Evolutionary conservation across 352 stramenopile species (phyloP), one percentile per base, ranked within the genome.

Genomic region (Phytophthora syringae): DNA sequence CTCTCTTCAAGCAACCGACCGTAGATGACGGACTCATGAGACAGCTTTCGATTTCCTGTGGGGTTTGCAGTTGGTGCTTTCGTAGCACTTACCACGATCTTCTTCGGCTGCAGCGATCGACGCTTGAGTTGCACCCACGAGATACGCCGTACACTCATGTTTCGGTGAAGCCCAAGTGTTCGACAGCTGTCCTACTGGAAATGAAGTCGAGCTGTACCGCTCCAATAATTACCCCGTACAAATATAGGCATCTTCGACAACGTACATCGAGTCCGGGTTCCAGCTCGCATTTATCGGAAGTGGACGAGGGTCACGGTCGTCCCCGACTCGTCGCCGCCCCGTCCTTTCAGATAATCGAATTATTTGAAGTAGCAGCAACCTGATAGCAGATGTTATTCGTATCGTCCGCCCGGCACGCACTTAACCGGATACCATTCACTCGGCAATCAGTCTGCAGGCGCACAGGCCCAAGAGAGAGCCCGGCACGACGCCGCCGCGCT

Each of bases 1-100:
- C 52, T 37, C 5, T 20, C 69, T 39, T 82, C 72, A 18, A 86
- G 32, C 30, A 51, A 25, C 24, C 16, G 53, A 20, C 50, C 53
- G 44, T 48, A 70, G 39, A 57, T 48, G n/a, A 30, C 39, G 5
- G 57, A 72, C 7, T 64, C 60, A 28, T 60, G 51, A 7, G 64
- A 56, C 6, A 22, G 7, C 20, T 44, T 42, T 39, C 13, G 40
- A 9, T 25, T 7, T 44, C 34, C 11, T 24, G 36, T 36, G 39
- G 20, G n/a, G n/a, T n/a, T n/a, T n/a, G 9, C 27, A 10, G 27
- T 32, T 52, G 5, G 5, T 42, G 40, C 0, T 45, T 28, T 51
- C 5, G 28, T 37, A 3, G 58, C 47, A 18, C 52, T 15, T n/a
- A 74, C 60, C 15, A 22, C 60, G 10, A 74, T 67, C 55, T 55